Percentiles rank a stretch among this genome's conserved stretches.
Evolutionary conservation across 2,329 filamentous ascomycete genomes (phyloP).

Genomic region (Colletotrichum sp.): DNA sequence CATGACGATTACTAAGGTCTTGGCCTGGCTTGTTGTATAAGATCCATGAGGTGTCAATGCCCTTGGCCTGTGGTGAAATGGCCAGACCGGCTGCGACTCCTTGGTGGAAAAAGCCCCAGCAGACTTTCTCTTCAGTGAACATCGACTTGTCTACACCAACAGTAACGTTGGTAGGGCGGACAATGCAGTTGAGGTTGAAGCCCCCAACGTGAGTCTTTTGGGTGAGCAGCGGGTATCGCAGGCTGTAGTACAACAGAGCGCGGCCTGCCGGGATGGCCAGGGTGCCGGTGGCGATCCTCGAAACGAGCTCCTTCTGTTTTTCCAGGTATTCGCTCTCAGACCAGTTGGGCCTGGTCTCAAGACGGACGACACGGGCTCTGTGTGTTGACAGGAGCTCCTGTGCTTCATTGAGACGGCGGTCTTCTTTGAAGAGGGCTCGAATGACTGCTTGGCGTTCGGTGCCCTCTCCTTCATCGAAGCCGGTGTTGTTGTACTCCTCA

Average conservation of each 20-base stretch:
- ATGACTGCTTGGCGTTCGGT: slow-evolving; percentile 85
- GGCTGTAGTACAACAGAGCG: slow-evolving; percentile 85
- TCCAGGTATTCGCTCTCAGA: slow-evolving; percentile 88
- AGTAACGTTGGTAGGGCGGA: slow-evolving; percentile 90
- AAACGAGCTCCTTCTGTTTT: slow-evolving; percentile 88
- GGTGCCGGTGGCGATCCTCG: slow-evolving; percentile 84
- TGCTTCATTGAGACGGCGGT: slow-evolving; percentile 87
- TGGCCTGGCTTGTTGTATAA: slow-evolving; percentile 90
- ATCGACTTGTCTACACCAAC: slow-evolving; percentile 88
- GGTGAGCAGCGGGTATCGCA: slow-evolving; percentile 86
- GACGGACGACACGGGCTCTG: slow-evolving; percentile 78
- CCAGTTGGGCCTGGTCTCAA: slow-evolving; percentile 77
- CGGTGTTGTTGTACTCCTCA: slow-evolving; percentile 62
- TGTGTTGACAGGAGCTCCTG: slow-evolving; percentile 84
- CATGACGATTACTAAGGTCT: slow-evolving; percentile 94
- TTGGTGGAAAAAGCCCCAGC: slow-evolving; percentile 98
- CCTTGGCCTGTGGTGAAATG: slow-evolving; percentile 87
- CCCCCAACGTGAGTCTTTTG: slow-evolving; percentile 90
- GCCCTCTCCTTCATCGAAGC: slow-evolving; percentile 80
- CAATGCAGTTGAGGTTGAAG: slow-evolving; percentile 89
- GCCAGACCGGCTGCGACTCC: slow-evolving; percentile 92
- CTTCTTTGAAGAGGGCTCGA: slow-evolving; percentile 86
- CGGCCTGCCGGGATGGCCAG: slow-evolving; percentile 88
- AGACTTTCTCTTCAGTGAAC: slow-evolving; percentile 95
- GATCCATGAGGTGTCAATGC: slow-evolving; percentile 98